Base-by-base conservation (phyloP, 2,329 filamentous ascomycete species). In the Trichophyton verrucosum region DNA sequence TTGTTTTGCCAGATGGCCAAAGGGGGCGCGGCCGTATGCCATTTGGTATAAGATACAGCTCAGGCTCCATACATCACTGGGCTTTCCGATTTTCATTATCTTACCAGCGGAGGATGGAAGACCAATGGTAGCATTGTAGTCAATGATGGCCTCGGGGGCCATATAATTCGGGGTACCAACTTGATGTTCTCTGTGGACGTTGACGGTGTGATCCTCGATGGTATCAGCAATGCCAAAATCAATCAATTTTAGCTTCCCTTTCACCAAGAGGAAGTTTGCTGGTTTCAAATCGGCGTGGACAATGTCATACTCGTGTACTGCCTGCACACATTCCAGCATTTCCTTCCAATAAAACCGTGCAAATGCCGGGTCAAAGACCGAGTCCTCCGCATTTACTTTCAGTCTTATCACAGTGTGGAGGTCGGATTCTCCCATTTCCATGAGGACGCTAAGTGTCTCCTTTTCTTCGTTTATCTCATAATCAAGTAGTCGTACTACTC, bases 301-400 rank as follows among this genome's bases (percentile, higher is more conserved):
- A 65, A 99, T 91, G 70, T 96, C 91, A 71, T 87, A 81, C 11
- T 87, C 83, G 71, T 99, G 94, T 0, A 99, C 91, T 0, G 92
- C 84, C 66, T 89, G 84, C 4, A 99, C 84, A 71, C 94, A 97
- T 73, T 96, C 91, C 17, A 99, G 85, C 94, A 99, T 99, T 75
- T 99, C 94, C 73, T 95, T 94, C 94, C 94, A 99, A 78, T 96
- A 96, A 75, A 89, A 95, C n/a, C 94, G 87, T 11, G 94, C 90
- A 72, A 97, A 96, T 59, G 87, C 88, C 1, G 89, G 82, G 70
- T 99, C 94, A 63, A 99, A 87, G 62, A 81, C 83, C 44, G 88
- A 83, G 60, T 87, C 83, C 63, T 91, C 86, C 0, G 80, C 82
- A 68, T 86, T 89, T 68, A 89, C 78, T 8, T 86, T 84, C 65